These are phyloP conservation scores for Paecilomyces fulvus DNA, from an alignment of 2,329 filamentous ascomycete species.

Conservation along the genomic window DNA sequence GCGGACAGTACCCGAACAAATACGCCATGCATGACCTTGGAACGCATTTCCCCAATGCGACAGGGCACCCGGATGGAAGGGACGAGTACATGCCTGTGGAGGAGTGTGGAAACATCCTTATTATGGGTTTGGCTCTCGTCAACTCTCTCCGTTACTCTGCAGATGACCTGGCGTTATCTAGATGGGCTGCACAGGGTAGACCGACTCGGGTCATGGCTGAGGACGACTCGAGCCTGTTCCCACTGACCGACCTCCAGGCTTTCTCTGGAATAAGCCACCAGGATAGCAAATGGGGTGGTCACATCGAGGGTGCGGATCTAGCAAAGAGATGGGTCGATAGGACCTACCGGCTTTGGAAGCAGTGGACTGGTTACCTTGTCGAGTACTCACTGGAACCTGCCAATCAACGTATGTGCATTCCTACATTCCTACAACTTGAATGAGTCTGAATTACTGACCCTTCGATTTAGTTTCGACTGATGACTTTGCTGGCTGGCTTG, in stretches of 20 bases:
- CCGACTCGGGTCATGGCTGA: conserved; percentile 13
- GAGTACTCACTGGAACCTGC: conserved; percentile 64
- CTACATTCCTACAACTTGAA: background rate
- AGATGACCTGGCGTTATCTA: conserved; percentile 47
- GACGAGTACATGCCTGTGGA: conserved; percentile 53
- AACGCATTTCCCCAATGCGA: conserved; percentile 46
- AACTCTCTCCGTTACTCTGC: conserved; percentile 62
- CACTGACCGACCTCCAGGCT: conserved; percentile 41
- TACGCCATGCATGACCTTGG: conserved; percentile 49
- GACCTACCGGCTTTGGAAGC: conserved; percentile 64
- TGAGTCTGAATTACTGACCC: background rate
- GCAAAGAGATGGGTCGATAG: conserved; percentile 57
- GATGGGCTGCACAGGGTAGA: conserved; percentile 43
- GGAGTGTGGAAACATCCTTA: conserved; percentile 64
- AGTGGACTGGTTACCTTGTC: conserved; percentile 75
- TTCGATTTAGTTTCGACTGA: conserved; percentile 58
- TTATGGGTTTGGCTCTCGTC: conserved; percentile 69
- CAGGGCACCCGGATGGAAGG: conserved; percentile 44
- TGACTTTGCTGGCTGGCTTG: conserved; percentile 71
- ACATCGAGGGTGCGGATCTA: conserved; percentile 45
- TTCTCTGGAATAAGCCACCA: conserved; percentile 48
- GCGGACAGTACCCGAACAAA: conserved; percentile 71
- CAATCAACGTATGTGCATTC: conserved; percentile 50
- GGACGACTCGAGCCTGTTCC: conserved; percentile 31
- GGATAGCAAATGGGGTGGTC: conserved; percentile 53